Percentiles rank a stretch among this genome's conserved stretches.
Conservation (phyloP, 257 asterid genomes). For the Nemophila menziesii region DNA sequence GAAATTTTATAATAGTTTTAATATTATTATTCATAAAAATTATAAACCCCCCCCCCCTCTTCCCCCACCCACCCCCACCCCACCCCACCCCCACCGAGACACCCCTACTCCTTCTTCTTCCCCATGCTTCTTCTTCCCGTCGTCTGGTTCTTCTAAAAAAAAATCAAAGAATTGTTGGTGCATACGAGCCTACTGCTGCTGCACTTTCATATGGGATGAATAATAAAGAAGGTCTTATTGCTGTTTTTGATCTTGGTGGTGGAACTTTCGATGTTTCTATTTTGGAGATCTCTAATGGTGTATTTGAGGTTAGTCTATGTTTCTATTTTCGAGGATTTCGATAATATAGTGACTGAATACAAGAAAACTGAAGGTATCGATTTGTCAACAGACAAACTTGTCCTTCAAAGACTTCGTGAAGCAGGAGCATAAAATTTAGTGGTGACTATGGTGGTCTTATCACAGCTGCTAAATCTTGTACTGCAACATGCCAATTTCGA, state of each 20-base stretch:
- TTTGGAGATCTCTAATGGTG: constrained; percentile 64
- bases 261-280: constrained; percentile 67
- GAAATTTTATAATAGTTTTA: no score
- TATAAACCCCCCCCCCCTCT: no score
- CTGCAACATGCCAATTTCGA: constrained; percentile 49
- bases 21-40: no score
- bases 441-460: constrained; percentile 34
- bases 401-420: constrained; percentile 68
- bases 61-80: no score
- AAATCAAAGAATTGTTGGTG: constrained; percentile 55
- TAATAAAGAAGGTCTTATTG: constrained; percentile 64
- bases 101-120: no score
- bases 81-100: no score
- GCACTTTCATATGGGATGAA: constrained; percentile 64
- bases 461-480: constrained; percentile 28
- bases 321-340: constrained; percentile 45
- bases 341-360: constrained; percentile 52
- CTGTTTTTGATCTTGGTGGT: constrained; percentile 74
- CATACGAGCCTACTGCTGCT: constrained; percentile 75
- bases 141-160: no score
- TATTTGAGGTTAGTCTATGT: constrained; percentile 42
- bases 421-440: constrained; percentile 33
- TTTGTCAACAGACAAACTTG: constrained; percentile 57
- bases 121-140: no score
- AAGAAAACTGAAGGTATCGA: constrained; percentile 52